Conservation (phyloP, 495 filamentous ascomycete genomes). For the Penicillium fimorum region DNA sequence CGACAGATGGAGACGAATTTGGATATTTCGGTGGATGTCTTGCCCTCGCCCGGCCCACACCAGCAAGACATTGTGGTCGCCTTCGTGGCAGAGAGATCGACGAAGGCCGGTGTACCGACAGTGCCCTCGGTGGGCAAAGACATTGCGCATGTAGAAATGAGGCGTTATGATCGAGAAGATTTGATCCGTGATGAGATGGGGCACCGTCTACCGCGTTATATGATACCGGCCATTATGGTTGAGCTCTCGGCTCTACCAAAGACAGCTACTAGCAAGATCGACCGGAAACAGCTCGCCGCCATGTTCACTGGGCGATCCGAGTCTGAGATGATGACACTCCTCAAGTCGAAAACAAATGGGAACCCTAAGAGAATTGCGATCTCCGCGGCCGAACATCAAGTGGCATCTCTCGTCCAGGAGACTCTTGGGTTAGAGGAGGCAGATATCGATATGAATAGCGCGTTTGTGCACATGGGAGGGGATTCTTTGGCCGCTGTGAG, state of each 20-base stretch:
- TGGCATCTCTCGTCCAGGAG: background rate
- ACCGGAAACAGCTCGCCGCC: background rate
- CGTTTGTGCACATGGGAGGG: background rate
- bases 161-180: no score
- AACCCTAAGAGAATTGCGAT: background rate
- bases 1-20: no score
- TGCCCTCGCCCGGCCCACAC: no score
- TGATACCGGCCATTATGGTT: background rate
- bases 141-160: no score
- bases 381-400: background rate
- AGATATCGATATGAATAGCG: background rate
- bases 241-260: background rate
- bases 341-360: no score
- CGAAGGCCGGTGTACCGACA: background rate
- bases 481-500: background rate
- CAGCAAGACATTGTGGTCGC: no score
- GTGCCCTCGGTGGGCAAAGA: no score
- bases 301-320: no score
- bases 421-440: background rate
- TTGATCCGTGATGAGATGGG: background rate
- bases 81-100: no score
- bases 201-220: background rate
- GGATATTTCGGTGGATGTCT: no score
- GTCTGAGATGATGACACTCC: no score
- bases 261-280: background rate